Conservation (phyloP, 768 basidiomycete genomes). For the Macrolepiota dolichaula region DNA sequence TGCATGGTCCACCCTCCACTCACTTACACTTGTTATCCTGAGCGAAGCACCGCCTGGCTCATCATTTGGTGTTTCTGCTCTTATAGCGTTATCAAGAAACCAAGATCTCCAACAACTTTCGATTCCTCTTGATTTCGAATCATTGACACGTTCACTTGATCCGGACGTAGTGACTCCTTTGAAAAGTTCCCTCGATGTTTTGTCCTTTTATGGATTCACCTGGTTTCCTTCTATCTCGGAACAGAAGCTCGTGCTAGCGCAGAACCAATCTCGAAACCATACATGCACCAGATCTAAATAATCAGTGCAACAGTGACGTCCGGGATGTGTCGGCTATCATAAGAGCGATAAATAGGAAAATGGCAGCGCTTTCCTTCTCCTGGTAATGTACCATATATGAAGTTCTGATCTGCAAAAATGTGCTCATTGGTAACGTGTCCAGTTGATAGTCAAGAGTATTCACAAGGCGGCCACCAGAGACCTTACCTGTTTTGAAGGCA, state of each 20-base stretch:
- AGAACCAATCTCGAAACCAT: neutral
- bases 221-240: neutral
- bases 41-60: no score
- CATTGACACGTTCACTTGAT: neutral
- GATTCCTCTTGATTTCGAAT: neutral
- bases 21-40: no score
- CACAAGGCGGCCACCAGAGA: no score
- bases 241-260: neutral
- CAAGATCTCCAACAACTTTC: neutral
- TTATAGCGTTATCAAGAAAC: neutral
- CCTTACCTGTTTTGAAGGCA: no score
- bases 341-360: neutral
- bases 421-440: no score
- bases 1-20: no score
- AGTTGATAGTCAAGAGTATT: no score
- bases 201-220: neutral
- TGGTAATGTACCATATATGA: no score
- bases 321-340: neutral
- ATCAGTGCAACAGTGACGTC: neutral
- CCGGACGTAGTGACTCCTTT: neutral
- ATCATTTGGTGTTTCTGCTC: neutral
- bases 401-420: no score
- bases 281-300: neutral
- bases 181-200: neutral
- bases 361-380: neutral